These are phyloP conservation scores for Pyracantha coccinea DNA, from an alignment of 331 rosid species.

Conservation along the genomic window DNA sequence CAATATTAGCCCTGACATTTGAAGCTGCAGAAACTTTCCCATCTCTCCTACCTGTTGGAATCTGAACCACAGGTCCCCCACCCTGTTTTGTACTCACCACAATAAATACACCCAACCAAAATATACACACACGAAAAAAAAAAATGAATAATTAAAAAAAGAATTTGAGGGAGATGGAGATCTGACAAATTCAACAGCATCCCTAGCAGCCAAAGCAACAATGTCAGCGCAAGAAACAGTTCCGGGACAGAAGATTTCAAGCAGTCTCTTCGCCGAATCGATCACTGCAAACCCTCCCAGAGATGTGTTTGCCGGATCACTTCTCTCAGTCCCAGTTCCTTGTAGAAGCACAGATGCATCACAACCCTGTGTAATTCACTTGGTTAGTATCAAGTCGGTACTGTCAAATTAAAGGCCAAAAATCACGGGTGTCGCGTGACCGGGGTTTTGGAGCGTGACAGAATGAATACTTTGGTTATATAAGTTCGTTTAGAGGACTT, in stretches of 20 bases:
- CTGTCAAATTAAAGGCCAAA: background rate
- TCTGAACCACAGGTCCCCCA: constrained; percentile 64
- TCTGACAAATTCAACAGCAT: constrained; percentile 77
- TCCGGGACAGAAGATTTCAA: constrained; percentile 63
- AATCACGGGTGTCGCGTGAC: background rate
- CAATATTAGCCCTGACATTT: constrained; percentile 79
- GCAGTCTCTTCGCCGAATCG: constrained; percentile 61
- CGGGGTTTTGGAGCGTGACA: no score
- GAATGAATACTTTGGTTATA: no score
- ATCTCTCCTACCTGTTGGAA: constrained; percentile 79
- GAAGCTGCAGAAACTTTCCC: constrained; percentile 68
- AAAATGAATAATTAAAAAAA: background rate
- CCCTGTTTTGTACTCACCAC: constrained; percentile 31
- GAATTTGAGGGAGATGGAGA: background rate
- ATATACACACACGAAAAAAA: background rate
- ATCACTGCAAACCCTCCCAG: constrained; percentile 79
- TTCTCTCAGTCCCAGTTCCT: constrained; percentile 77
- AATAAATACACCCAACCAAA: background rate
- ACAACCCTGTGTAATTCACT: constrained; percentile 52
- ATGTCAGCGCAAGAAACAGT: constrained; percentile 92
- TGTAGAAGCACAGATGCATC: constrained; percentile 73
- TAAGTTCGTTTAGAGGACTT: no score
- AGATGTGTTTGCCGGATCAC: constrained; percentile 73
- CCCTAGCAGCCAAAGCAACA: constrained; percentile 83
- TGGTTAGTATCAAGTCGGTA: background rate